Conservation (phyloP, 768 basidiomycete genomes). For the Leccinum arenicola region DNA sequence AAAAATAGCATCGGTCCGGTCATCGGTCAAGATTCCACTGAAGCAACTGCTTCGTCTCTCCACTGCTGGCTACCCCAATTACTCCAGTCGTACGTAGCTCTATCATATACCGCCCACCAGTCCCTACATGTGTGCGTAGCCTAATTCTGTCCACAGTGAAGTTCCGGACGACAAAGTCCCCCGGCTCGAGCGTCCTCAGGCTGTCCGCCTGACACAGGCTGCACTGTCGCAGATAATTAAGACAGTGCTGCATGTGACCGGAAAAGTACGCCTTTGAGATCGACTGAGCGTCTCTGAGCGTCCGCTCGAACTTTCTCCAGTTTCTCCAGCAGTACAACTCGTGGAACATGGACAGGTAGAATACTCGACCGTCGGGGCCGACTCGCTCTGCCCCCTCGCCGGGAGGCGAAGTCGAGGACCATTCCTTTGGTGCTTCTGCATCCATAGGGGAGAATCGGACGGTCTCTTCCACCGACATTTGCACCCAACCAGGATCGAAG, state of each 20-base stretch:
- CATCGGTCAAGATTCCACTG: background rate
- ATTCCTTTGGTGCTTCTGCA: background rate
- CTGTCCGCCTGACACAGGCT: background rate
- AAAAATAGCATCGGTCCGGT: background rate
- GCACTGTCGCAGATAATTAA: slow-evolving; percentile 1
- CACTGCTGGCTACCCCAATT: background rate
- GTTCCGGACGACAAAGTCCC: background rate
- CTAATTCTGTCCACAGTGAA: background rate
- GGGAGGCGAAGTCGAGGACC: background rate
- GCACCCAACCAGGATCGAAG: background rate
- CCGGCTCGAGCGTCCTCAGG: background rate
- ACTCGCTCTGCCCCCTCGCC: background rate
- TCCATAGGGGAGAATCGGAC: background rate
- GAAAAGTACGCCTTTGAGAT: background rate
- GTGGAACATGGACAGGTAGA: background rate
- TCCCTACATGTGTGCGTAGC: background rate
- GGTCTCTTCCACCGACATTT: background rate
- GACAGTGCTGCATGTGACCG: background rate
- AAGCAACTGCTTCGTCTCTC: background rate
- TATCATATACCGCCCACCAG: background rate
- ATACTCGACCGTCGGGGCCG: background rate
- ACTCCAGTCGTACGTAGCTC: background rate
- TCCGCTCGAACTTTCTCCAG: background rate
- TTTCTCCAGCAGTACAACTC: background rate
- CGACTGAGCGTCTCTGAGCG: background rate